Evolutionary conservation across 2,329 filamentous ascomycete species (phyloP).

Genomic region (Exserohilum rostratum): DNA sequence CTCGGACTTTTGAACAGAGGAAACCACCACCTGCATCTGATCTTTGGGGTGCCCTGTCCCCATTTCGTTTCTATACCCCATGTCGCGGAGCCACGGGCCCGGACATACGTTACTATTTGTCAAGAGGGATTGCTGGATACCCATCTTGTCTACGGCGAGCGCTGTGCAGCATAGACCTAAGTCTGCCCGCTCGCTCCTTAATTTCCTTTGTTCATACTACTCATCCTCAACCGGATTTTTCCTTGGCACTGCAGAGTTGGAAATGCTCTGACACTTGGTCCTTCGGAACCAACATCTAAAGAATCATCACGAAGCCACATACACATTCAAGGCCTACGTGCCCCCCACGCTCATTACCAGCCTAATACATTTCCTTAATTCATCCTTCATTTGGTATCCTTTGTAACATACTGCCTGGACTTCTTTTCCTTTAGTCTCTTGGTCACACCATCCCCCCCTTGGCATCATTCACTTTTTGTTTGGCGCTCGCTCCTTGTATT

Average conservation of each 20-base stretch:
- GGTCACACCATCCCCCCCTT: too few species aligned
- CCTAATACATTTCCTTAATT: slow-evolving; percentile 27
- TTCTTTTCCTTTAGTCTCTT: slow-evolving; percentile 11
- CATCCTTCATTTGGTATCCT: slow-evolving; percentile 21
- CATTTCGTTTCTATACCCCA: slow-evolving; percentile 43
- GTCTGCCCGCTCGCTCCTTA: slow-evolving; percentile 36
- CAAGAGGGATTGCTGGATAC: slow-evolving; percentile 37
- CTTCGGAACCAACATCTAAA: slow-evolving; percentile 34
- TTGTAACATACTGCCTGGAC: slow-evolving; percentile 26
- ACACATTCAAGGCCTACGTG: slow-evolving; percentile 39
- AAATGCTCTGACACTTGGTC: slow-evolving; percentile 35
- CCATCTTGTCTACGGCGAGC: slow-evolving; percentile 33
- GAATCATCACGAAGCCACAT: slow-evolving; percentile 43
- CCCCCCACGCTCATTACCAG: slow-evolving; percentile 32
- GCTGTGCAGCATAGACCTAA: slow-evolving; percentile 29
- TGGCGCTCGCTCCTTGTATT: slow-evolving; percentile 17
- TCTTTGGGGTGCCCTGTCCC: slow-evolving; percentile 27
- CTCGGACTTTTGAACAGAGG: slow-evolving; percentile 31
- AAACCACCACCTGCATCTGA: slow-evolving; percentile 24
- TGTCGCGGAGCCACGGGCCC: slow-evolving; percentile 25
- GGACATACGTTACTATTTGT: slow-evolving; percentile 33
- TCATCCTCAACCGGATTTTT: slow-evolving; percentile 41
- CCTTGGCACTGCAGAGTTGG: slow-evolving; percentile 39
- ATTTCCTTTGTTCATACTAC: slow-evolving; percentile 45
- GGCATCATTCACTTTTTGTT: too few species aligned